phyloP scores from a whole-genome alignment of 768 basidiomycete species.

The Xanthoconium stramineum region DNA sequence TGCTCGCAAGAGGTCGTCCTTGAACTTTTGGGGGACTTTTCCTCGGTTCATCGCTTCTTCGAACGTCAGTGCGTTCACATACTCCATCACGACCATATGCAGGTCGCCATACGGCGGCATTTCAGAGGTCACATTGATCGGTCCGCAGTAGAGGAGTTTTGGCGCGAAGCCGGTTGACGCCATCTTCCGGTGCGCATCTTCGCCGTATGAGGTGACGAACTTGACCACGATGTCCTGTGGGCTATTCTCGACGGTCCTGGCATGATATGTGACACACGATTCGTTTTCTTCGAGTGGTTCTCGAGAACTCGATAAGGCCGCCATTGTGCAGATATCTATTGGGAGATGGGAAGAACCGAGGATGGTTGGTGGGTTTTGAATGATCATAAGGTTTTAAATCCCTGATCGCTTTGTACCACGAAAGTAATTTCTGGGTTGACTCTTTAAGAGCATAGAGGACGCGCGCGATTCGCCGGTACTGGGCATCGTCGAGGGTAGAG shows the following conservation, averaged over 20 bases:
- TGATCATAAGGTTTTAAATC: neutral
- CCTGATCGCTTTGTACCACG: conserved; percentile 21
- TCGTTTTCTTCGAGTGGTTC: conserved; percentile 23
- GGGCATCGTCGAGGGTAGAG: neutral
- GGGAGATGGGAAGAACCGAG: conserved; percentile 24
- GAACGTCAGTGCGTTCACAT: neutral
- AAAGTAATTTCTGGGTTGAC: conserved; percentile 14
- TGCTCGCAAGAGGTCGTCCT: too few species aligned
- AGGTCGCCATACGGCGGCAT: conserved; percentile 17
- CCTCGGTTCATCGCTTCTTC: neutral
- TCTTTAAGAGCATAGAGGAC: neutral
- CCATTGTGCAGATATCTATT: neutral
- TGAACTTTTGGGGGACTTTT: neutral
- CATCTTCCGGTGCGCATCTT: conserved; percentile 31
- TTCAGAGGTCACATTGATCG: conserved; percentile 6
- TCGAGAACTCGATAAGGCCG: conserved; percentile 11
- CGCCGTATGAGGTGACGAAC: conserved; percentile 35
- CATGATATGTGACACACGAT: conserved; percentile 27
- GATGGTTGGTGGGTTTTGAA: neutral
- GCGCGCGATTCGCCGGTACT: neutral
- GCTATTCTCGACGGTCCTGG: conserved; percentile 4
- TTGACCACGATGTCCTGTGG: conserved; percentile 32
- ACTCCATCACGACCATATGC: neutral
- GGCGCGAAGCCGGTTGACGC: conserved; percentile 28
- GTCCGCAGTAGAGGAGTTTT: conserved; percentile 30